Evolutionary conservation across 2,329 filamentous ascomycete genomes (phyloP).

Genomic region (Dactylellina parvicollis): DNA sequence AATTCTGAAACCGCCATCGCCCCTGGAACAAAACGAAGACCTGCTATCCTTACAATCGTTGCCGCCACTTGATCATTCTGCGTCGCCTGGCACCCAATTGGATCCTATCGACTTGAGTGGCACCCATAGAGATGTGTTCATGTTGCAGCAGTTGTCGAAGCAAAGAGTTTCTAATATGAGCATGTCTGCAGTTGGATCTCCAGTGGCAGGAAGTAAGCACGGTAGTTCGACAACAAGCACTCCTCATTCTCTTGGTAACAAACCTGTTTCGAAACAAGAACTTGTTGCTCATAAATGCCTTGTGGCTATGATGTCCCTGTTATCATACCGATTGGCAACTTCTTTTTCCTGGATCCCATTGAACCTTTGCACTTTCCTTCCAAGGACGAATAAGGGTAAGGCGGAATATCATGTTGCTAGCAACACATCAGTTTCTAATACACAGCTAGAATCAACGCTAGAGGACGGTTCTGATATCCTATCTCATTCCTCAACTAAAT

Average conservation of each 20-base stretch:
- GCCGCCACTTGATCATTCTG: conserved; percentile 13
- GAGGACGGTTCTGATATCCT: conserved; percentile 23
- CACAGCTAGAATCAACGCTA: not conserved
- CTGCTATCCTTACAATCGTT: conserved; percentile 26
- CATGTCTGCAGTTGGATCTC: conserved; percentile 28
- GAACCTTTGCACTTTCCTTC: conserved; percentile 46
- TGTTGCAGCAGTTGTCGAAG: conserved; percentile 47
- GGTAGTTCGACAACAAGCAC: conserved; percentile 35
- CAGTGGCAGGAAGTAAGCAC: conserved; percentile 20
- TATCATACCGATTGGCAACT: conserved; percentile 45
- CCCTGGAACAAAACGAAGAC: conserved; percentile 24
- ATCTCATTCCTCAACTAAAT: conserved; percentile 19
- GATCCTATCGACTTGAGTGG: conserved; percentile 52
- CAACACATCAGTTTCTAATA: conserved; percentile 3
- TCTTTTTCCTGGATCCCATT: conserved; percentile 45
- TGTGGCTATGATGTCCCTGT: conserved; percentile 39
- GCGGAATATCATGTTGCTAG: not conserved
- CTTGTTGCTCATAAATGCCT: conserved; percentile 32
- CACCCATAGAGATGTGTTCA: conserved; percentile 47
- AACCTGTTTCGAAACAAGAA: conserved; percentile 39
- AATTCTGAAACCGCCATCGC: conserved; percentile 9
- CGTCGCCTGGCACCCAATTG: conserved; percentile 32
- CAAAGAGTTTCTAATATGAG: conserved; percentile 26
- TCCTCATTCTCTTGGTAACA: conserved; percentile 2
- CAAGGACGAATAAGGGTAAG: conserved; percentile 6